Percentiles rank a stretch among this genome's conserved stretches.
These are phyloP conservation scores for Sugiyamaella mastotermitis DNA, from an alignment of 805 yeast genomes.

Conservation along the genomic window DNA sequence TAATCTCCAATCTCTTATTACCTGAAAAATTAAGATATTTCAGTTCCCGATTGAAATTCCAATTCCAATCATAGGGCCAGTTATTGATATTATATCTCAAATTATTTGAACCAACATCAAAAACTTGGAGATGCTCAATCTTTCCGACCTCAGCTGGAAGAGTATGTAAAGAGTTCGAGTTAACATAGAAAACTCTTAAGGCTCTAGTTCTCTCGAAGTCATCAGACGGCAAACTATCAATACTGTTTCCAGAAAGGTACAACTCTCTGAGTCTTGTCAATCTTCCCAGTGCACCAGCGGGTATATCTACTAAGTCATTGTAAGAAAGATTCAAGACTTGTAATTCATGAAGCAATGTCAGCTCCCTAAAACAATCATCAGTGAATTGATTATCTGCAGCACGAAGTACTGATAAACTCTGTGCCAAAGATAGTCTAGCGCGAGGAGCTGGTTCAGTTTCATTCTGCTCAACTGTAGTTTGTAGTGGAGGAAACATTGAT, in stretches of 20 bases:
- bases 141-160: constrained; percentile 84
- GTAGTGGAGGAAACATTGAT: constrained; percentile 11
- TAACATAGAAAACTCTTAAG: constrained; percentile 59
- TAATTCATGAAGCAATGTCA: constrained; percentile 54
- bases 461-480: constrained; percentile 2
- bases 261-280: constrained; percentile 55
- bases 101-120: constrained; percentile 89
- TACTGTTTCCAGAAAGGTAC: constrained; percentile 75
- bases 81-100: constrained; percentile 88
- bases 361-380: constrained; percentile 67
- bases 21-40: constrained; percentile 86
- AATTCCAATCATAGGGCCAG: constrained; percentile 96
- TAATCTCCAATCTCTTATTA: constrained; percentile 84
- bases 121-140: constrained; percentile 52
- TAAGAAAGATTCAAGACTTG: constrained; percentile 70
- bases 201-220: constrained; percentile 60
- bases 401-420: constrained; percentile 50
- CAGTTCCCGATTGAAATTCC: constrained; percentile 78
- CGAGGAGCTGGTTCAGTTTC: constrained; percentile 12
- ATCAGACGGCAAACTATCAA: constrained; percentile 78
- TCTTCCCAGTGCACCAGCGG: constrained; percentile 60
- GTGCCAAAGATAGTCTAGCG: constrained; percentile 33
- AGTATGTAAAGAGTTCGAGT: constrained; percentile 79
- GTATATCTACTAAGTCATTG: constrained; percentile 78
- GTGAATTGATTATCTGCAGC: constrained; percentile 79